Conservation (phyloP, 768 basidiomycete genomes). For the Gymnopilus dilepis region DNA sequence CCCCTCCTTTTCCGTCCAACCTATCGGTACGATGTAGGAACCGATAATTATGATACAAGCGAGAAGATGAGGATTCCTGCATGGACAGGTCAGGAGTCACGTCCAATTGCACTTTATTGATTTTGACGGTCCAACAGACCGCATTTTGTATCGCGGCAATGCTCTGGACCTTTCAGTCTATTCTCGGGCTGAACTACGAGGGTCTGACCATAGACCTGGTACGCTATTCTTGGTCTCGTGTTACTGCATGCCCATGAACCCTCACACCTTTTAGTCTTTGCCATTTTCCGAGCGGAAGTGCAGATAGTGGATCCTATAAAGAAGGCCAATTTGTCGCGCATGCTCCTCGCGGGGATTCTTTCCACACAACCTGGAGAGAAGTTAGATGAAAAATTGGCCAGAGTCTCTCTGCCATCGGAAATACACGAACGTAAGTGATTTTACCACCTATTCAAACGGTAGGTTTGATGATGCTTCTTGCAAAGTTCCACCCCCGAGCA, state of each 20-base stretch:
- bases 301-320: slow-evolving; percentile 81
- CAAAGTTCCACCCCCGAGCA: slow-evolving; percentile 87
- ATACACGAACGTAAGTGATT: slow-evolving; percentile 48
- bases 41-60: slow-evolving; percentile 91
- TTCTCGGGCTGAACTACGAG: slow-evolving; percentile 79
- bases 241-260: background rate
- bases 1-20: slow-evolving; percentile 92
- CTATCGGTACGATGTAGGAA: slow-evolving; percentile 86
- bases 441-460: background rate
- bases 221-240: slow-evolving; percentile 18
- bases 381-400: slow-evolving; percentile 72
- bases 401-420: slow-evolving; percentile 54
- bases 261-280: slow-evolving; percentile 67
- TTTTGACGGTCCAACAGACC: slow-evolving; percentile 60
- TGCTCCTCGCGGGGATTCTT: slow-evolving; percentile 70
- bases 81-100: slow-evolving; percentile 79
- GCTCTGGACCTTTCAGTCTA: slow-evolving; percentile 79
- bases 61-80: slow-evolving; percentile 97
- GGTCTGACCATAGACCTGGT: slow-evolving; percentile 98
- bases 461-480: slow-evolving; percentile 12
- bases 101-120: background rate
- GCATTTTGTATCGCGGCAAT: slow-evolving; percentile 84
- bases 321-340: slow-evolving; percentile 67
- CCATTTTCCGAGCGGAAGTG: slow-evolving; percentile 77
- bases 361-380: slow-evolving; percentile 68